Evolutionary conservation across 1,139 yeast genomes (phyloP).

Genomic region (Blastobotrys capitulatus): DNA sequence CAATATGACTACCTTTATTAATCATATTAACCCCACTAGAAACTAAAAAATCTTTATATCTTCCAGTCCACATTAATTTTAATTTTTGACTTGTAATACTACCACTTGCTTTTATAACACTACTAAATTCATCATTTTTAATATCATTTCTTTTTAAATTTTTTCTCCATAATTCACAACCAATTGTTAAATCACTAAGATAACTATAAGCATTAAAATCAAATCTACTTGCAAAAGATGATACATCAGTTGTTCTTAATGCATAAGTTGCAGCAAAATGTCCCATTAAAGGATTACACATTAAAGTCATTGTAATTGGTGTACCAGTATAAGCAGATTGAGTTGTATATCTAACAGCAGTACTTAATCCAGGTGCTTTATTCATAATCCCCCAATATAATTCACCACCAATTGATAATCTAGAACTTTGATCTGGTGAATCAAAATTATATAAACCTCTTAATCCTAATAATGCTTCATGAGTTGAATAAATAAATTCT

Average conservation of each 20-base stretch:
- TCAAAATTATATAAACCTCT: constrained; percentile 72
- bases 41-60: constrained; percentile 70
- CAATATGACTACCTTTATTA: constrained; percentile 30
- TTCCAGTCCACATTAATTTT: constrained; percentile 82
- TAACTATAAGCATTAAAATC: constrained; percentile 91
- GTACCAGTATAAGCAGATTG: constrained; percentile 82
- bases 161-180: constrained; percentile 67
- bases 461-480: constrained; percentile 81
- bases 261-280: constrained; percentile 86
- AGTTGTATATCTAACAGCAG: constrained; percentile 80
- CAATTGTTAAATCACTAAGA: constrained; percentile 79
- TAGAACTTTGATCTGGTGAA: constrained; percentile 28
- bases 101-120: constrained; percentile 72
- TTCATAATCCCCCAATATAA: constrained; percentile 82
- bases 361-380: constrained; percentile 64
- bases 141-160: constrained; percentile 11
- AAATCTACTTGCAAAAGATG: constrained; percentile 79
- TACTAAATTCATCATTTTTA: constrained; percentile 36
- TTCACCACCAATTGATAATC: constrained; percentile 76
- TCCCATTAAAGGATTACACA: constrained; percentile 87
- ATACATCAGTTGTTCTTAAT: constrained; percentile 67
- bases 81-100: constrained; percentile 58
- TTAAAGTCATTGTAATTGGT: constrained; percentile 82
- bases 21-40: constrained; percentile 64
- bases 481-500: constrained; percentile 81